Percentiles rank a stretch among this genome's conserved stretches.
Evolutionary conservation across 164 flowering plant genomes (phyloP).

Genomic region (Chimonanthus salicifolius): DNA sequence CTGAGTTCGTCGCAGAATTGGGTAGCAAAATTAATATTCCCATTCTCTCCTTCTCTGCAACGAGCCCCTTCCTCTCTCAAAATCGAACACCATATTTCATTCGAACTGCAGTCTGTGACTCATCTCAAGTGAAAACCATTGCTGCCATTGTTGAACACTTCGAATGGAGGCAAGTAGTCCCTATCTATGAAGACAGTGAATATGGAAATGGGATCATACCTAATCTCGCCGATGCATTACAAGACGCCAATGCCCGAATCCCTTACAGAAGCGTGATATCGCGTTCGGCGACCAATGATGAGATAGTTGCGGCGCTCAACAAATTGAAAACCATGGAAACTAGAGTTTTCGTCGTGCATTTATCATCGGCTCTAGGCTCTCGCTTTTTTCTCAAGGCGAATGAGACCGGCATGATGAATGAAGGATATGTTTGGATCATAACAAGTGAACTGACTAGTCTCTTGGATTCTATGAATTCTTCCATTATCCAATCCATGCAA

Average conservation of each 20-base stretch:
- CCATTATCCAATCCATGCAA: conserved; percentile 21
- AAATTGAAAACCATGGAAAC: conserved; percentile 18
- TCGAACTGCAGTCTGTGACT: conserved; percentile 14
- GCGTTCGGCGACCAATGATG: conserved; percentile 2
- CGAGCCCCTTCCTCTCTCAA: conserved; percentile 9
- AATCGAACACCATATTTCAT: conserved; percentile 17
- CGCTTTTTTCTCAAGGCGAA: conserved; percentile 12
- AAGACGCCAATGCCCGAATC: conserved; percentile 3
- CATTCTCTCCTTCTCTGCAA: conserved; percentile 16
- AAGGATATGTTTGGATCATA: conserved; percentile 25
- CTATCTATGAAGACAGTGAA: conserved; percentile 18
- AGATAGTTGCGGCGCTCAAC: conserved; percentile 10
- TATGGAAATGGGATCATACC: conserved; percentile 21
- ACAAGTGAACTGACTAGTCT: conserved; percentile 14
- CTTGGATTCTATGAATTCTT: conserved; percentile 11
- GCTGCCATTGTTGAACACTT: conserved; percentile 12
- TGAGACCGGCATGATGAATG: conserved; percentile 19
- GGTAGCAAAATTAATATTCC: conserved; percentile 21
- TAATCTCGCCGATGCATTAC: conserved; percentile 14
- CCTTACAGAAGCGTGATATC: conserved; percentile 12
- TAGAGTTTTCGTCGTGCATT: conserved; percentile 26
- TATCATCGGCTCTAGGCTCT: conserved; percentile 8
- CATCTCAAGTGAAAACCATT: conserved; percentile 21
- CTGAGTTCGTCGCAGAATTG: conserved; percentile 16
- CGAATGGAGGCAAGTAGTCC: conserved; percentile 17